Percentiles rank a stretch among this genome's conserved stretches.
Evolutionary conservation across 164 flowering plant genomes (phyloP).

Genomic region (Nymphaea colorata): DNA sequence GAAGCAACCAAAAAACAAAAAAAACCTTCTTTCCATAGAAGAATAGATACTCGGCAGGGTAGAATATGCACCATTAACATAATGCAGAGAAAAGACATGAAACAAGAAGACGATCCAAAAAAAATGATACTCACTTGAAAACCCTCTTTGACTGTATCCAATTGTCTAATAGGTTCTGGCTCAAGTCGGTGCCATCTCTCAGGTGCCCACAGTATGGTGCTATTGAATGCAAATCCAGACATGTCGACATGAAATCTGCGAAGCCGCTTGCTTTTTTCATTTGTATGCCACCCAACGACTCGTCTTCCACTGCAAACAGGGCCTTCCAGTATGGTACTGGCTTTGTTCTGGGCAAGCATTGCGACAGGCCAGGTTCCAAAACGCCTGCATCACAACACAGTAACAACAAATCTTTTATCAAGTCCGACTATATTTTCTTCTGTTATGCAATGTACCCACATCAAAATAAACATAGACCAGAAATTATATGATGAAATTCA

Average conservation of each 20-base stretch:
- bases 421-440: too few relatives aligned
- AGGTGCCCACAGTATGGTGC: conserved; percentile 91
- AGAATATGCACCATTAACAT: neutral
- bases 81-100: neutral
- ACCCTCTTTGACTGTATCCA: conserved; percentile 87
- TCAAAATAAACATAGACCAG: too few relatives aligned
- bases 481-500: too few relatives aligned
- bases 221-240: conserved; percentile 99
- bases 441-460: too few relatives aligned
- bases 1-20: too few relatives aligned
- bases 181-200: conserved; percentile 70
- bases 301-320: conserved; percentile 89
- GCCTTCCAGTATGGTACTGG: conserved; percentile 82
- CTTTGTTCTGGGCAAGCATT: conserved; percentile 85
- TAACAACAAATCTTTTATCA: neutral
- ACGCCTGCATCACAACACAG: conserved; percentile 29
- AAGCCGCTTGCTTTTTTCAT: conserved; percentile 84
- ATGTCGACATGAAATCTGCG: conserved; percentile 94
- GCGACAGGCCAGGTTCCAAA: conserved; percentile 99
- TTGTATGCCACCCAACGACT: conserved; percentile 97
- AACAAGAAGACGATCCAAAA: neutral
- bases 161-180: conserved; percentile 50
- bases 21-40: too few relatives aligned
- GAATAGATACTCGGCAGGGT: too few relatives aligned
- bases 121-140: conserved; percentile 46